A percentile compares a stretch with the other conserved stretches of the same genome.
Evolutionary conservation across 2,329 filamentous ascomycete species (phyloP).

Genomic region (Colletotrichum trifolii): DNA sequence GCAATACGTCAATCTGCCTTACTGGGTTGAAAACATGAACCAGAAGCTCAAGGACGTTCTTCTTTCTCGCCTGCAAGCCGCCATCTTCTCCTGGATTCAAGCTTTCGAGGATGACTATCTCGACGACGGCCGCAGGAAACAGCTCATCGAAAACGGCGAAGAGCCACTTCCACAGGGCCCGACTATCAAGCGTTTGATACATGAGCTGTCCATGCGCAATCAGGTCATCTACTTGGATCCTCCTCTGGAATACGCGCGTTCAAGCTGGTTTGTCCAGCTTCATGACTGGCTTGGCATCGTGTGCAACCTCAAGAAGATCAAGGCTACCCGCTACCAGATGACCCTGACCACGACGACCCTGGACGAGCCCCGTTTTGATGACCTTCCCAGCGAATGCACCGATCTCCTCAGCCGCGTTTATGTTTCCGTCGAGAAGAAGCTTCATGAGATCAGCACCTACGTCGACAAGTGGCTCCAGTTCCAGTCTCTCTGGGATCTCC

Average conservation of each 20-base stretch:
- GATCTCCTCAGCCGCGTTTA: conserved; percentile 84
- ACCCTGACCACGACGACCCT: conserved; percentile 75
- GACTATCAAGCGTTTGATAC: conserved; percentile 77
- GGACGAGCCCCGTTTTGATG: conserved; percentile 79
- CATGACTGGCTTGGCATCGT: conserved; percentile 94
- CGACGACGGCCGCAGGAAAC: conserved; percentile 65
- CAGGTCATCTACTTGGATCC: conserved; percentile 97
- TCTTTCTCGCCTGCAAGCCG: conserved; percentile 82
- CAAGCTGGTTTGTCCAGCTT: conserved; percentile 92
- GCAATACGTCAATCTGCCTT: conserved; percentile 91
- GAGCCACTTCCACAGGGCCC: conserved; percentile 65
- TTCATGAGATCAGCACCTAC: conserved; percentile 83
- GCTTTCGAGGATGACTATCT: conserved; percentile 77
- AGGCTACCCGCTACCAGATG: conserved; percentile 95
- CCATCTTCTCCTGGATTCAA: conserved; percentile 87
- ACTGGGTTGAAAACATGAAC: conserved; percentile 92
- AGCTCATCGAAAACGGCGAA: conserved; percentile 55
- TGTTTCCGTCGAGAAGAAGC: conserved; percentile 82
- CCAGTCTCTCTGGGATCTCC: conserved; percentile 97
- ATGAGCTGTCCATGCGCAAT: conserved; percentile 97
- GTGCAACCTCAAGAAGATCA: conserved; percentile 92
- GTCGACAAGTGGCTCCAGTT: conserved; percentile 99
- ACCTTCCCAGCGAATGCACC: conserved; percentile 86
- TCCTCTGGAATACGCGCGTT: conserved; percentile 88
- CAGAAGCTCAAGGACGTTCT: conserved; percentile 84